A percentile compares a stretch with the other conserved stretches of the same genome.
Evolutionary conservation across 345 rosid genomes (phyloP).

Genomic region (Ceriops zippeliana): DNA sequence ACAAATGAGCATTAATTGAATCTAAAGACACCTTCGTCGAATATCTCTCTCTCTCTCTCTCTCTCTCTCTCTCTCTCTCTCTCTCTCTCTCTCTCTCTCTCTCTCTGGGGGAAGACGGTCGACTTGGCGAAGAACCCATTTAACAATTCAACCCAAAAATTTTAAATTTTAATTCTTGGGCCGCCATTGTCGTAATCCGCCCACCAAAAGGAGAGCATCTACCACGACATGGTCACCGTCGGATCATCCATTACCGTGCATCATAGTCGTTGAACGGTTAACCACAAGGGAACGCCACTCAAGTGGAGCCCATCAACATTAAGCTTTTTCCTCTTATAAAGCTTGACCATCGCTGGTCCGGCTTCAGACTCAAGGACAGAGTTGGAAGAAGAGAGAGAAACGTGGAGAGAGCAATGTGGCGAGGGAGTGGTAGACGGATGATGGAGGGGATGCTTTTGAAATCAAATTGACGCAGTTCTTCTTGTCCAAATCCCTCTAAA

Average conservation of each 20-base stretch:
- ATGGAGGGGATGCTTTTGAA: constrained; percentile 19
- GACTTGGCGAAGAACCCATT: constrained; percentile 12
- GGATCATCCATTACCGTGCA: constrained; percentile 2
- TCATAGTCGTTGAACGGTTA: not conserved
- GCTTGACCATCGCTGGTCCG: constrained; percentile 23
- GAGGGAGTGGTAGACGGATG: not conserved
- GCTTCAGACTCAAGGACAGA: constrained; percentile 1
- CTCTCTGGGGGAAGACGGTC: not conserved
- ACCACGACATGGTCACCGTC: constrained; percentile 18
- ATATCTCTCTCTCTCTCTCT: too few relatives aligned
- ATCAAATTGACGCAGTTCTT: constrained; percentile 27
- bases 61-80: too few relatives aligned
- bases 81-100: not conserved
- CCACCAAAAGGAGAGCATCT: not conserved
- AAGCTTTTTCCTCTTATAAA: constrained; percentile 14
- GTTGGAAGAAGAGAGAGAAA: not conserved
- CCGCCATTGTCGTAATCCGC: not conserved
- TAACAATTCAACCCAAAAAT: not conserved
- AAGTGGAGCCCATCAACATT: constrained; percentile 22
- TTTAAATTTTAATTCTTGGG: not conserved
- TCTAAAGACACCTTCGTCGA: constrained; percentile 7
- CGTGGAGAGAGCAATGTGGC: constrained; percentile 10
- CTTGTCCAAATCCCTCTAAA: constrained; percentile 25
- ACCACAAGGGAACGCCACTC: not conserved
- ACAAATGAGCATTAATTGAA: not conserved